These are phyloP conservation scores for Magnaporthales sp. DNA, from an alignment of 2,329 filamentous ascomycete genomes.

Conservation along the genomic window DNA sequence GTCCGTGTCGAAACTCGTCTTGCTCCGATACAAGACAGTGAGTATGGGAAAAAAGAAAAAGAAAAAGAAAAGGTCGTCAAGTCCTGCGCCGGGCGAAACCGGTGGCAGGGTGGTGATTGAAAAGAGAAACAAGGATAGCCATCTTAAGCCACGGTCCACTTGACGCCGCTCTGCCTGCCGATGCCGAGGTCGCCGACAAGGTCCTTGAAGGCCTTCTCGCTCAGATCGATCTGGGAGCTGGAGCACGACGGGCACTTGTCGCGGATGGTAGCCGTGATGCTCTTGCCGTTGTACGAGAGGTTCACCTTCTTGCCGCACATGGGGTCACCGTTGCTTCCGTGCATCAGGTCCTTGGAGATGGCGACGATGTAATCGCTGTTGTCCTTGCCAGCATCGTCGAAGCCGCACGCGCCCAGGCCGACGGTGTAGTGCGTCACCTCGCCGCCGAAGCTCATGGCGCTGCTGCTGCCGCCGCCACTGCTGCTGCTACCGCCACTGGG, in stretches of 20 bases:
- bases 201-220: constrained; percentile 32
- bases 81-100: not conserved
- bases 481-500: constrained; percentile 13
- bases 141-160: constrained; percentile 22
- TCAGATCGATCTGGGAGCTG: constrained; percentile 42
- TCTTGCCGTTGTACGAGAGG: constrained; percentile 48
- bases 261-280: constrained; percentile 47
- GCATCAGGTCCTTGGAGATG: constrained; percentile 55
- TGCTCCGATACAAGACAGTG: not conserved
- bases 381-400: constrained; percentile 49
- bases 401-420: constrained; percentile 62
- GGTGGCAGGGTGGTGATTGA: not conserved
- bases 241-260: constrained; percentile 72
- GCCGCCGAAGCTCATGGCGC: constrained; percentile 36
- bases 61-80: not conserved
- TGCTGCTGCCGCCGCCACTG: constrained; percentile 13
- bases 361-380: constrained; percentile 55
- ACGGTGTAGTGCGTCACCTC: constrained; percentile 68
- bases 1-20: not conserved
- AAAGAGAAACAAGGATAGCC: not conserved
- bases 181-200: constrained; percentile 31
- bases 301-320: constrained; percentile 62
- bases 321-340: constrained; percentile 55
- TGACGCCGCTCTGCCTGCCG: constrained; percentile 20
- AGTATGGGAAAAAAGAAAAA: not conserved